Evolutionary conservation across 768 basidiomycete species (phyloP).

Genomic region (Aureoboletus auriporus): DNA sequence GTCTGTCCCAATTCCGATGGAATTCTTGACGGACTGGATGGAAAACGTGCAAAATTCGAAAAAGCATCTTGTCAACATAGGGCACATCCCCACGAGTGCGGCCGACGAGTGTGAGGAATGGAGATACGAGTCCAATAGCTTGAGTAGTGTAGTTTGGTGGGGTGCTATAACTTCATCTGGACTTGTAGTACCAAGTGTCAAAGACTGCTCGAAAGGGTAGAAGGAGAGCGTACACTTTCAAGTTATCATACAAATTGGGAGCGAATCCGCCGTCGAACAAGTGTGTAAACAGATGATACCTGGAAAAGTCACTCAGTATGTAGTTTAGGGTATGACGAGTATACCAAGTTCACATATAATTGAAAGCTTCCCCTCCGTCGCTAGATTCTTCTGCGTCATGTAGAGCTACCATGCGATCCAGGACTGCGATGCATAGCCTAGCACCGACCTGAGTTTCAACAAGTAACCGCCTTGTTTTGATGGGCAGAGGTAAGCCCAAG

Average conservation of each 20-base stretch:
- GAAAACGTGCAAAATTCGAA: slow-evolving; percentile 59
- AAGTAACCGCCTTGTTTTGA: slow-evolving; percentile 42
- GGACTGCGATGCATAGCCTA: slow-evolving; percentile 61
- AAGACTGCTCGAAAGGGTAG: background rate
- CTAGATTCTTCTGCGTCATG: slow-evolving; percentile 65
- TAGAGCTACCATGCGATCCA: slow-evolving; percentile 69
- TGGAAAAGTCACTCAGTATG: slow-evolving; percentile 26
- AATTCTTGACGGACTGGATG: slow-evolving; percentile 45
- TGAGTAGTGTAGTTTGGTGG: slow-evolving; percentile 83
- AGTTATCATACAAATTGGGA: slow-evolving; percentile 54
- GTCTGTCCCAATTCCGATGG: slow-evolving; percentile 41
- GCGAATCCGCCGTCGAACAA: slow-evolving; percentile 59
- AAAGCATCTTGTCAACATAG: slow-evolving; percentile 61
- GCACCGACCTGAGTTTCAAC: slow-evolving; percentile 51
- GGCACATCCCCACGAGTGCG: slow-evolving; percentile 43
- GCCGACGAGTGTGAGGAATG: slow-evolving; percentile 44
- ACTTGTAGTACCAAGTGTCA: slow-evolving; percentile 35
- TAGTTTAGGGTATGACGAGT: background rate
- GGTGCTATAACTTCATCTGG: slow-evolving; percentile 72
- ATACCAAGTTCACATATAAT: slow-evolving; percentile 55
- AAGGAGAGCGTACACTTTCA: slow-evolving; percentile 50
- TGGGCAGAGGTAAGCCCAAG: slow-evolving; percentile 1
- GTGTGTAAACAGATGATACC: slow-evolving; percentile 63
- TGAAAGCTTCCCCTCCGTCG: slow-evolving; percentile 66
- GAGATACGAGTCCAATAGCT: slow-evolving; percentile 81